These are phyloP conservation scores for Suhomyces bolitotheri DNA, from an alignment of 1,139 yeast species.

Conservation along the genomic window DNA sequence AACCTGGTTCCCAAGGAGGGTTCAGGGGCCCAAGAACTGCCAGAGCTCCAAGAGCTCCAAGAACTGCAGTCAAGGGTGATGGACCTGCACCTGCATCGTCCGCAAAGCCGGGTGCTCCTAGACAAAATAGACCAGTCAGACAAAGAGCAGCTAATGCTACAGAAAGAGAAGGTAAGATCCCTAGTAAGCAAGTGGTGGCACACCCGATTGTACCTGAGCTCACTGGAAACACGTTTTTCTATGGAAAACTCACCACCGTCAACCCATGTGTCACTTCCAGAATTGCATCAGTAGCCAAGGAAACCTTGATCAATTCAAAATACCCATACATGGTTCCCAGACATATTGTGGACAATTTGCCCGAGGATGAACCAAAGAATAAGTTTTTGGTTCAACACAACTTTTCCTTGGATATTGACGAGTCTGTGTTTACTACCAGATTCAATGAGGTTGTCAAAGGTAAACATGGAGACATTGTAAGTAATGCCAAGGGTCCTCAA, in stretches of 20 bases:
- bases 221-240: constrained; percentile 35
- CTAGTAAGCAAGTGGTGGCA: constrained; percentile 18
- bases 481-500: constrained; percentile 14
- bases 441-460: constrained; percentile 40
- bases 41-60: constrained; percentile 7
- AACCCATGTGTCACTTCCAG: constrained; percentile 36
- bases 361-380: constrained; percentile 28
- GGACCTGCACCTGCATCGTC: constrained; percentile 4
- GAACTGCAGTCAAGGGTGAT: constrained; percentile 1
- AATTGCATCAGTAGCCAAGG: constrained; percentile 45
- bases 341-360: constrained; percentile 31
- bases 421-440: constrained; percentile 26
- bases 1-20: constrained; percentile 1
- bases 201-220: constrained; percentile 26
- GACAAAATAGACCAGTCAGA: constrained; percentile 9
- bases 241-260: constrained; percentile 41
- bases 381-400: constrained; percentile 37
- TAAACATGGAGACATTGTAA: constrained; percentile 21
- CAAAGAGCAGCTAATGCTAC: constrained; percentile 1
- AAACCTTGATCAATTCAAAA: constrained; percentile 39
- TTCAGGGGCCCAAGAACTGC: constrained; percentile 6
- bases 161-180: constrained; percentile 11
- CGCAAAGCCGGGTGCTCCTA: constrained; percentile 7
- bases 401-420: constrained; percentile 31
- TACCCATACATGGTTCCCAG: constrained; percentile 48